Percentiles rank a stretch among this genome's conserved stretches.
phyloP scores from a whole-genome alignment of 2,329 filamentous ascomycete genomes.

The Aschersonia sp. region DNA sequence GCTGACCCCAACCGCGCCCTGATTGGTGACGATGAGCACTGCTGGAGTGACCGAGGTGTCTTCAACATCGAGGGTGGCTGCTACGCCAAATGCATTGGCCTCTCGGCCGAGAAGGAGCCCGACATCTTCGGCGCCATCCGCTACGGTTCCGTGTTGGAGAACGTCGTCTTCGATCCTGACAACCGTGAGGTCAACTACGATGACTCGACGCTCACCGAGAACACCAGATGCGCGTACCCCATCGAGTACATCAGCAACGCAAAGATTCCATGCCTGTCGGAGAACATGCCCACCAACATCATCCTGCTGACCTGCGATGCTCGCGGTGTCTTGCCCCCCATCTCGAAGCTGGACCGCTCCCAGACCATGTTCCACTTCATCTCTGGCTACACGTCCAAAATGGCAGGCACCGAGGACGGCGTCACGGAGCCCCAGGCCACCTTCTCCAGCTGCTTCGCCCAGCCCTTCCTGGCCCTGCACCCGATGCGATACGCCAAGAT shows the following conservation, averaged over 20 bases:
- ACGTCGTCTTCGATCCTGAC: constrained; percentile 89
- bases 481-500: constrained; percentile 98
- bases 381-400: constrained; percentile 98
- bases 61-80: constrained; percentile 99
- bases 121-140: constrained; percentile 94
- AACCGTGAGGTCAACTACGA: constrained; percentile 93
- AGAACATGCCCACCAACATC: constrained; percentile 89
- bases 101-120: constrained; percentile 96
- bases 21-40: constrained; percentile 99
- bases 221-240: constrained; percentile 95
- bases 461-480: constrained; percentile 97
- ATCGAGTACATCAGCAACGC: constrained; percentile 99
- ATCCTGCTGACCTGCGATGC: constrained; percentile 97
- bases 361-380: constrained; percentile 99
- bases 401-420: constrained; percentile 97
- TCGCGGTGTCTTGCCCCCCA: constrained; percentile 90
- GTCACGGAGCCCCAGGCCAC: constrained; percentile 95
- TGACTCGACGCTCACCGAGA: constrained; percentile 87
- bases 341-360: constrained; percentile 86
- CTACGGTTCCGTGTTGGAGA: constrained; percentile 95
- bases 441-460: constrained; percentile 98
- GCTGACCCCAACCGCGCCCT: constrained; percentile 91
- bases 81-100: constrained; percentile 97
- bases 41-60: constrained; percentile 91
- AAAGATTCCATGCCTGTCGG: constrained; percentile 89